Evolutionary conservation across 2,329 filamentous ascomycete species (phyloP), one percentile per base, ranked within the genome.

Genomic region (Colletotrichum euphorbiae): DNA sequence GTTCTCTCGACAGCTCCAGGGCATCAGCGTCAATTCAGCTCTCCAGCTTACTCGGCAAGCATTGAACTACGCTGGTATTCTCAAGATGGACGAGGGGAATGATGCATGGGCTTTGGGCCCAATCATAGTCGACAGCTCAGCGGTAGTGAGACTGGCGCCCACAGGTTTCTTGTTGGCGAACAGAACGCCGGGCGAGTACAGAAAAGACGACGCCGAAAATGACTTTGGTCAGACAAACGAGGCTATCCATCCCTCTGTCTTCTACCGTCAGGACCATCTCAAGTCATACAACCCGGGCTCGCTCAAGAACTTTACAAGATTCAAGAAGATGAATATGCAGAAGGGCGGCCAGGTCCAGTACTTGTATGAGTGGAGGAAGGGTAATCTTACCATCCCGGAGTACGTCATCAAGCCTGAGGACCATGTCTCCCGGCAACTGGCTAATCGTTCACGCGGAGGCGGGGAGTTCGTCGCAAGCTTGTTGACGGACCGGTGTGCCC

Each of bases 101-200:
- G 57, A 64, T 11, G 51, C 45, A 13, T 71, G 69, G 69, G 67
- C 55, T 8, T 57, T 55, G 4, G 67, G 69, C 2, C 43, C 50
- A 0, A 62, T 65, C 13, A 31, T 50, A 24, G 15, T 70, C 2
- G 67, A 69, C 36, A 46, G 52, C 46, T 45, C 62, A 19, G 42
- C 24, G 43, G 1, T 70, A 0, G 19, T 62, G 62, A 45, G 19
- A 42, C 19, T 17, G 31, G 6, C 19, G 12, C 45, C 17, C 13
- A 24, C 17, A 11, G 19, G 19, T 17, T 48, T 48, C 19, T 3
- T 48, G 11, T 8, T 48, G 19, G 6, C 12, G n/a, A 13, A 15
- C 21, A 48, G 45, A 8, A 48, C 45, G 24, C 48, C 13, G 51
- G 11, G 65, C 50, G 1, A 54, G 33, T 17, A 56, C 42, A 66